Evolutionary conservation across 2,329 filamentous ascomycete species (phyloP).

Genomic region (Paraphoma chrysanthemicola): DNA sequence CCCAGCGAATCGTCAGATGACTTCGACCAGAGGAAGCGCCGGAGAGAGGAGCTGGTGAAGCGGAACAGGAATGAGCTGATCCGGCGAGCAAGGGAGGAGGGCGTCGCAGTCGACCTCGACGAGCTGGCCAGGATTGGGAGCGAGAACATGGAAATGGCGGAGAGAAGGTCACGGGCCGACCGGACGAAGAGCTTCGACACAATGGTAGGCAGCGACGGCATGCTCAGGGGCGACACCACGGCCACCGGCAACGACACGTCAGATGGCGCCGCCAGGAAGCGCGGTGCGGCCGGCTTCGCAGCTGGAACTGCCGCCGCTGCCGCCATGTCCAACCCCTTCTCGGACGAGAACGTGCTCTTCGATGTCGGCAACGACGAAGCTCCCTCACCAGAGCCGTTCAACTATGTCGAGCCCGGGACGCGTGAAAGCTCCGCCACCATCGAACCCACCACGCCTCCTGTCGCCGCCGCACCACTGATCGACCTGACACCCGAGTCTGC

Average conservation of each 20-base stretch:
- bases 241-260: constrained; percentile 30
- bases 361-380: constrained; percentile 47
- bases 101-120: constrained; percentile 51
- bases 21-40: constrained; percentile 37
- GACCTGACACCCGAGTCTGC: constrained; percentile 38
- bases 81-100: constrained; percentile 45
- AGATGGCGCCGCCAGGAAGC: constrained; percentile 30
- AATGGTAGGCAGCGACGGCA: constrained; percentile 50
- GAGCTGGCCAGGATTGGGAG: constrained; percentile 45
- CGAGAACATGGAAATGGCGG: constrained; percentile 31
- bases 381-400: constrained; percentile 34
- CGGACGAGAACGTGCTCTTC: constrained; percentile 52
- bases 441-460: constrained; percentile 21
- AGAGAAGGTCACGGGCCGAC: constrained; percentile 25
- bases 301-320: constrained; percentile 46
- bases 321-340: constrained; percentile 52
- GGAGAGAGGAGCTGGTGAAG: constrained; percentile 42
- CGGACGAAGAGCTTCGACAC: constrained; percentile 48
- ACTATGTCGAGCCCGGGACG: constrained; percentile 29
- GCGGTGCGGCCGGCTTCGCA: constrained; percentile 46
- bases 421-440: constrained; percentile 42
- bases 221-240: constrained; percentile 37
- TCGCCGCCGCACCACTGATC: constrained; percentile 31
- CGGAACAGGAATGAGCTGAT: constrained; percentile 47
- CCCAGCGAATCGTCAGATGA: constrained; percentile 42